These are phyloP conservation scores for Astrocystis sublimbata DNA, from an alignment of 495 filamentous ascomycete genomes.

Conservation along the genomic window DNA sequence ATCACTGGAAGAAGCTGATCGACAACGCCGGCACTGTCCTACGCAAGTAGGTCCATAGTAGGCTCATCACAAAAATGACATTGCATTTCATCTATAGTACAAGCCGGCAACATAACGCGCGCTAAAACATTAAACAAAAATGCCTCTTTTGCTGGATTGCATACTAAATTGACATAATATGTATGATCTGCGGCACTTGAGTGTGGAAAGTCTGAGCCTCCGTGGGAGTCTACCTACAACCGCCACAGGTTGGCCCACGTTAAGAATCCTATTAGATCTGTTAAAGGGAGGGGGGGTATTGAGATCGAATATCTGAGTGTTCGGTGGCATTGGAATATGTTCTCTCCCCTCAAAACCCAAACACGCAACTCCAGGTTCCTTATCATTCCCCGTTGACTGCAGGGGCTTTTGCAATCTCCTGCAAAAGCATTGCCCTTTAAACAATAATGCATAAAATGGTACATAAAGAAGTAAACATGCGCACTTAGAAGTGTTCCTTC, in stretches of 20 bases:
- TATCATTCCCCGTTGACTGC: neutral
- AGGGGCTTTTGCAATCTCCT: neutral
- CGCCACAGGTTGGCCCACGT: conserved; percentile 2
- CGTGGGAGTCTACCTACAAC: conserved; percentile 12
- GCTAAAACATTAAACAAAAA: neutral
- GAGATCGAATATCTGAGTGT: neutral
- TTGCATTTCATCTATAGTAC: neutral
- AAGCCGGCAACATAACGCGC: neutral
- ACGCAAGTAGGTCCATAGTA: too few species aligned
- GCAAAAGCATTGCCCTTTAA: neutral
- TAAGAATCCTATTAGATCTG: neutral
- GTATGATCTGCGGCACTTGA: conserved; percentile 8
- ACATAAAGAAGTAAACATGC: conserved; percentile 13
- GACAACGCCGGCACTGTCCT: neutral
- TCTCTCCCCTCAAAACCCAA: neutral
- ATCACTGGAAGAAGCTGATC: neutral
- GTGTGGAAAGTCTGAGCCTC: conserved; percentile 11
- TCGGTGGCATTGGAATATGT: neutral
- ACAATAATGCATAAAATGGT: conserved; percentile 15
- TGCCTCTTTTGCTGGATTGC: neutral
- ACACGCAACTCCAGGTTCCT: neutral
- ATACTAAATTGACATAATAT: conserved; percentile 1
- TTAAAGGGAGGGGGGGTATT: neutral
- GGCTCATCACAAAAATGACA: neutral
- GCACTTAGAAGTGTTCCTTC: conserved; percentile 81